Conservation (phyloP, 1,284 basidiomycete species). For the Pseudozyma pruni region DNA sequence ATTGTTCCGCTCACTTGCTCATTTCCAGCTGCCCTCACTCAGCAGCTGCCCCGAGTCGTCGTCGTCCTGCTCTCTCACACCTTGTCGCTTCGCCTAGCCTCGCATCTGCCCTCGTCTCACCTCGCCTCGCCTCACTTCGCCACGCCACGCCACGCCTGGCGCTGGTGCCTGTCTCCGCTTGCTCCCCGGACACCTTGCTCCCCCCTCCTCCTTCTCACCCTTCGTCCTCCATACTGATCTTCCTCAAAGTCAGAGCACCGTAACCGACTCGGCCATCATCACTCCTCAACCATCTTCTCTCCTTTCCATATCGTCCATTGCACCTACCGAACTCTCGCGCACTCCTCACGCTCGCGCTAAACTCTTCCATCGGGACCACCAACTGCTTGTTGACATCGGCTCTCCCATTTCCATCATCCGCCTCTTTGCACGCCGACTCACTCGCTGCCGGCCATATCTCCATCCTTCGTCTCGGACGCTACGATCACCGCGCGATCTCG, state of each 20-base stretch:
- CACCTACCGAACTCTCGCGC: too few species aligned
- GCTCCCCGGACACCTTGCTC: not conserved
- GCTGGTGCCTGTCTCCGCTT: slow-evolving; percentile 12
- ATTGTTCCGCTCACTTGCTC: not conserved
- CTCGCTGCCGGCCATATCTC: too few species aligned
- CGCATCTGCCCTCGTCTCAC: slow-evolving; percentile 7
- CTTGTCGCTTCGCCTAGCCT: slow-evolving; percentile 4
- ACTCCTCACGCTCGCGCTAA: not conserved
- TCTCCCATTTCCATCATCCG: too few species aligned
- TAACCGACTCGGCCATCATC: not conserved
- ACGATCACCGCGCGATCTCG: not conserved
- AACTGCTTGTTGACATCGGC: too few species aligned
- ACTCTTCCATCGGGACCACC: too few species aligned
- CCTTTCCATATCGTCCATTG: too few species aligned
- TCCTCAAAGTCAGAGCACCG: too few species aligned
- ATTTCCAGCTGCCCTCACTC: too few species aligned
- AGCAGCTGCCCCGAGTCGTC: too few species aligned
- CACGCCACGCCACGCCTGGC: slow-evolving; percentile 13
- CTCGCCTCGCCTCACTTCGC: slow-evolving; percentile 9
- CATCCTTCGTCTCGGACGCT: slow-evolving; percentile 1
- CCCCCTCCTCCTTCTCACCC: not conserved
- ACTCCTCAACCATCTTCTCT: too few species aligned
- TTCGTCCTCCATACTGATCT: too few species aligned
- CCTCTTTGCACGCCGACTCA: too few species aligned
- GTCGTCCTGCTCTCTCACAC: not conserved